Conservation (phyloP, 1,284 basidiomycete genomes). For the Takashimella koratensis region DNA sequence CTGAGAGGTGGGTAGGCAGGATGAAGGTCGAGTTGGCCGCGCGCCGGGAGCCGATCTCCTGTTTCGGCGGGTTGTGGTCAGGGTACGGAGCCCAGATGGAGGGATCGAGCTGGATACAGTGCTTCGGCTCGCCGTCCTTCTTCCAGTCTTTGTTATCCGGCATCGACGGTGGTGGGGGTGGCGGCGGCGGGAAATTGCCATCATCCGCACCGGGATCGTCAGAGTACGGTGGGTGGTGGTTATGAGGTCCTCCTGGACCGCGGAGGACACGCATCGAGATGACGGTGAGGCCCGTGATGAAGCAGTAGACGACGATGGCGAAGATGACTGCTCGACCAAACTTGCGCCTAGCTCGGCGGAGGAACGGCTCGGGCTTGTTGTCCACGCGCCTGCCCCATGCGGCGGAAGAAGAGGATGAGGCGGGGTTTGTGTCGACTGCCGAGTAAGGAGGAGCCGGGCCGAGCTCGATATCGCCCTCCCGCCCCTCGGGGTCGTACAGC, state of each 20-base stretch:
- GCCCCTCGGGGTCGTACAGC: conserved; percentile 1
- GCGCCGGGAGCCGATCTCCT: neutral
- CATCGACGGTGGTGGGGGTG: neutral
- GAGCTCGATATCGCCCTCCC: conserved; percentile 10
- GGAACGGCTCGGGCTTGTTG: neutral
- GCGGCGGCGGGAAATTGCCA: neutral
- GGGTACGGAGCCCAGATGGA: neutral
- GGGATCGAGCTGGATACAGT: neutral
- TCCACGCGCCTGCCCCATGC: too few relatives aligned
- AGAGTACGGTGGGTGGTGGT: neutral
- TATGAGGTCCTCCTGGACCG: neutral
- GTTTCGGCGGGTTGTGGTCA: neutral
- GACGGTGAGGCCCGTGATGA: neutral
- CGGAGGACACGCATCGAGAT: neutral
- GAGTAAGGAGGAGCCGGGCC: conserved; percentile 16
- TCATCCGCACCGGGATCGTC: neutral
- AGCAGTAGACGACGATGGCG: neutral
- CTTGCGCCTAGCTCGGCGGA: neutral
- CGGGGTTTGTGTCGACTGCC: neutral
- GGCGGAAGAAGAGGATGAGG: neutral
- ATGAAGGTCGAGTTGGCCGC: conserved; percentile 15
- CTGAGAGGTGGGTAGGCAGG: conserved; percentile 1
- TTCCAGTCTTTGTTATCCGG: neutral
- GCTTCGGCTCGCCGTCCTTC: too few relatives aligned
- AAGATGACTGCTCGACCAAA: neutral